phyloP scores from a whole-genome alignment of 306 rosid genomes.

The Acacia confusa region DNA sequence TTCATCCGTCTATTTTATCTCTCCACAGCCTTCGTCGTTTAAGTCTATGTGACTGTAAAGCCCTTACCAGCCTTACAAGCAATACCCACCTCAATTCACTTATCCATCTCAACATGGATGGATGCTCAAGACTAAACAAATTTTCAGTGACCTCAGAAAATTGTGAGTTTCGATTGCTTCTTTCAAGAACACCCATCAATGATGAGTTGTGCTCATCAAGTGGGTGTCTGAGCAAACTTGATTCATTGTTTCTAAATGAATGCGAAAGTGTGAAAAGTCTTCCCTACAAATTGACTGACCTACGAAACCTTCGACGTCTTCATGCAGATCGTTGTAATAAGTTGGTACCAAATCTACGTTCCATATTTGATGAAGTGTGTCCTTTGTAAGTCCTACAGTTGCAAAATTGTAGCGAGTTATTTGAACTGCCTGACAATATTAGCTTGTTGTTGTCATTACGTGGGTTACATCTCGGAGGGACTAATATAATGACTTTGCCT shows the following conservation, averaged over 20 bases:
- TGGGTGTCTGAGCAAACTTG: neutral
- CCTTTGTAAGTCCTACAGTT: neutral
- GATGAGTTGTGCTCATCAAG: neutral
- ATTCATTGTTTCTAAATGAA: neutral
- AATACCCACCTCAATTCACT: neutral
- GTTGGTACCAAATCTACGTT: neutral
- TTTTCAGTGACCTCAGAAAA: neutral
- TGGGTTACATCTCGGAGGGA: neutral
- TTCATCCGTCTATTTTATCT: neutral
- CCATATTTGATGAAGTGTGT: neutral
- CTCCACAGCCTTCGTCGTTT: neutral
- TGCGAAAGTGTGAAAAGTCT: neutral
- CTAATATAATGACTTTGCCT: neutral
- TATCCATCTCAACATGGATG: neutral
- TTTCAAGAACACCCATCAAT: neutral
- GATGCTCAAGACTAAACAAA: neutral
- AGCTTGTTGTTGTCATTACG: neutral
- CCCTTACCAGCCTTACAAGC: neutral
- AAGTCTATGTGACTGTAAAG: rapidly evolving
- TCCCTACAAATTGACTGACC: neutral
- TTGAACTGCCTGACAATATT: neutral
- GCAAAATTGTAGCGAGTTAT: neutral
- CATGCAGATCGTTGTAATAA: neutral
- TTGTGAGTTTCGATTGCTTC: rapidly evolving
- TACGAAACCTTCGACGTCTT: neutral